Percentiles rank a stretch among this genome's conserved stretches.
Conservation (phyloP, 2,329 filamentous ascomycete genomes). For the Leptodontidium sp. region DNA sequence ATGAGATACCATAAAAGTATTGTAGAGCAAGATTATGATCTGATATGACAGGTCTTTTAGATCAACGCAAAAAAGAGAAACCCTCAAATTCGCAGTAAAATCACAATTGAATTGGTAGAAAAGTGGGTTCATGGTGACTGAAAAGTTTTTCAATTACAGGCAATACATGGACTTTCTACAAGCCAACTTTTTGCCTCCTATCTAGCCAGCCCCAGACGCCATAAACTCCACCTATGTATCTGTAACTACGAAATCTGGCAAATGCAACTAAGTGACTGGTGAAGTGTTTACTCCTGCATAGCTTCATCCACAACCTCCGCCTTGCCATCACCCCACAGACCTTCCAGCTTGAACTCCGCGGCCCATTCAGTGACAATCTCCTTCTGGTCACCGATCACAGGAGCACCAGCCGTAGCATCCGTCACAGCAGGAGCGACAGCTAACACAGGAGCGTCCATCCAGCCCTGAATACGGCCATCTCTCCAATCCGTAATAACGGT, state of each 20-base stretch:
- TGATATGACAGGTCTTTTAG: neutral
- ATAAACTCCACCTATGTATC: conserved; percentile 15
- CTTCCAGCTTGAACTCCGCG: conserved; percentile 93
- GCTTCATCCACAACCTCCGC: conserved; percentile 39
- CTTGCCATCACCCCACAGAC: conserved; percentile 80
- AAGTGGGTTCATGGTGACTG: neutral
- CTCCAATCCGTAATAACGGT: conserved; percentile 96
- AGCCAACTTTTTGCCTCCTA: conserved; percentile 19
- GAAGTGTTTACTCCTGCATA: conserved; percentile 42
- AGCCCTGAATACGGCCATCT: conserved; percentile 92
- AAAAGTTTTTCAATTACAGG: conserved; percentile 13
- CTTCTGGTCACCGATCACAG: conserved; percentile 72
- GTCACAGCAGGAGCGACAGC: conserved; percentile 56
- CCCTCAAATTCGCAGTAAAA: neutral
- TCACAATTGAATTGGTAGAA: neutral
- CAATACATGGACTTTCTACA: conserved; percentile 10
- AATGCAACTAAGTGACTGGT: neutral
- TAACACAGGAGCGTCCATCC: conserved; percentile 79
- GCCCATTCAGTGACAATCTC: conserved; percentile 93
- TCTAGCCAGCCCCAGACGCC: conserved; percentile 20
- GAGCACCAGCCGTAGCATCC: conserved; percentile 51
- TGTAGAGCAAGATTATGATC: conserved; percentile 11
- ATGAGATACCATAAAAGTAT: conserved; percentile 20
- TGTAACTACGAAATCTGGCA: conserved; percentile 6
- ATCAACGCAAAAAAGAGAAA: neutral